These are phyloP conservation scores for Penicillium mononematosum DNA, from an alignment of 495 filamentous ascomycete species.

Conservation along the genomic window DNA sequence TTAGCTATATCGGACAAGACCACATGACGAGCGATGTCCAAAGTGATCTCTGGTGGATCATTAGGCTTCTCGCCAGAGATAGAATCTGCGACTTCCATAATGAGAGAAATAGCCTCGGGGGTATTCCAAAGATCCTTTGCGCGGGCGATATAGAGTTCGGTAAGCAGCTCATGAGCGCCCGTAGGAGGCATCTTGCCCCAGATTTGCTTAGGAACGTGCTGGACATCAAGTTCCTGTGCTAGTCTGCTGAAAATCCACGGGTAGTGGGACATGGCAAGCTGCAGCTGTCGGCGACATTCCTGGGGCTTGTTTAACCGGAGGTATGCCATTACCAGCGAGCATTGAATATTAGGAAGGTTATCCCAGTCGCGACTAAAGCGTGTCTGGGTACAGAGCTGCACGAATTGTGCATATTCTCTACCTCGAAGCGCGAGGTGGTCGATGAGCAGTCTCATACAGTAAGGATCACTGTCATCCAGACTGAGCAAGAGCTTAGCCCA, in stretches of 20 bases:
- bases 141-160: conserved; percentile 73
- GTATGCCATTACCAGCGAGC: conserved; percentile 72
- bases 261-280: conserved; percentile 62
- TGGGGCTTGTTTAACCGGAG: conserved; percentile 64
- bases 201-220: conserved; percentile 67
- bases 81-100: conserved; percentile 69
- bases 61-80: conserved; percentile 38
- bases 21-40: conserved; percentile 73
- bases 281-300: conserved; percentile 61
- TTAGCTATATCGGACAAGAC: conserved; percentile 69
- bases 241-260: conserved; percentile 81
- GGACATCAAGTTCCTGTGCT: conserved; percentile 72
- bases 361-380: conserved; percentile 50
- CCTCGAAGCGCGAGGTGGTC: conserved; percentile 83
- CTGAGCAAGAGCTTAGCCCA: conserved; percentile 84
- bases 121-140: conserved; percentile 91
- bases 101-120: conserved; percentile 64
- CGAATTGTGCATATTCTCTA: conserved; percentile 69
- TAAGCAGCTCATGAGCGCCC: conserved; percentile 67
- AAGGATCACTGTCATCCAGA: conserved; percentile 79
- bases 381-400: conserved; percentile 65
- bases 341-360: conserved; percentile 61
- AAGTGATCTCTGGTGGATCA: conserved; percentile 52
- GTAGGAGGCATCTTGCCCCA: conserved; percentile 76
- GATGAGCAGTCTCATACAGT: conserved; percentile 71